Base-by-base conservation (phyloP, 495 filamentous ascomycete genomes). In the Aspergillus affinis region DNA sequence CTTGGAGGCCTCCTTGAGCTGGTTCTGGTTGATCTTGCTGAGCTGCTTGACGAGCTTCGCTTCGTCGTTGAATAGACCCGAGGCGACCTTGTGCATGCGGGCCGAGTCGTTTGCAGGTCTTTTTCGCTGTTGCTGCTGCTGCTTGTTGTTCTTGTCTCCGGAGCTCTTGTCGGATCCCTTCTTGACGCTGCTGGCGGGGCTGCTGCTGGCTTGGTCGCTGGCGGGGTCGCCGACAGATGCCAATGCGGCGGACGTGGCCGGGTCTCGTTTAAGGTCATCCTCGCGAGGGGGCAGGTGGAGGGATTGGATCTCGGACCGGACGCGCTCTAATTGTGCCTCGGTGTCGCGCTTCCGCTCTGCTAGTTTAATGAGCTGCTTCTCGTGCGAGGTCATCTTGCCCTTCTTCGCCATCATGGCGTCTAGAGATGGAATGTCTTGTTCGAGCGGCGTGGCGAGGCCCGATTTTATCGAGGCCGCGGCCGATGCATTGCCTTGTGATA, bases 341-440 rank as follows among this genome's bases (percentile, higher is more conserved):
- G 90, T 77, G 57, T 88, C 86, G 45, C 80, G 80, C 60, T 88
- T 88, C 58, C 87, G 85, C 7, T 87, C 79, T 13, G 90, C 81
- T 0, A 96, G 82, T 61, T 92, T 94, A 45, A 77, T 74, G 3
- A 97, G 80, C 10, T 94, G 90, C 60, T 87, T 89, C 32, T 92
- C 86, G 60, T 90, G 79, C 46, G 79, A 78, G 0, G 76, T 72
- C n/a, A 72, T 62, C 36, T 74, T 78, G 63, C 72, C 55, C 54
- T 73, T 71, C 48, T 65, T 66, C 49, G 66, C 65, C 62, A 70
- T 56, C 51, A 71, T 69, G 23, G 69, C 51, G 20, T 72, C 67
- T n/a, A 53, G 54, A 9, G 58, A 66, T 0, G 68, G 53, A 27
- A 72, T 54, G 49, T 49, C 47, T 20, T 49, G 21, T 17, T 19